Percentiles rank a stretch among this genome's conserved stretches.
These are phyloP conservation scores for Pouteria glomerata DNA, from an alignment of 148 eudicot species.

Conservation along the genomic window DNA sequence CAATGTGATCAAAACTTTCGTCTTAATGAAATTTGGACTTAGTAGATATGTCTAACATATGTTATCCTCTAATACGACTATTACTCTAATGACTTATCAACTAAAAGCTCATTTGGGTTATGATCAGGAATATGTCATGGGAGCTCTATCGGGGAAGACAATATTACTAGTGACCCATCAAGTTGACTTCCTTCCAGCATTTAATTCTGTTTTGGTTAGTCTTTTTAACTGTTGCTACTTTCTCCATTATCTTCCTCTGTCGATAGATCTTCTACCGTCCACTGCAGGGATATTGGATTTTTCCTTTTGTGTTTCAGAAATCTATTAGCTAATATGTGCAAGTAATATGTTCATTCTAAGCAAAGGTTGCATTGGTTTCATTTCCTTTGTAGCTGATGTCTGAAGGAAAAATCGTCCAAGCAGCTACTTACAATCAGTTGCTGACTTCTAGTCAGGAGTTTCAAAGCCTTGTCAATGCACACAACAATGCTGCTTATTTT, in stretches of 20 bases:
- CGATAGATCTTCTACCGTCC: not conserved
- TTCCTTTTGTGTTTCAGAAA: not conserved
- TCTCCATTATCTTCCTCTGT: not conserved
- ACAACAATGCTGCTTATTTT: constrained; percentile 12
- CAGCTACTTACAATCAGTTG: constrained; percentile 32
- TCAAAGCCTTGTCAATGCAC: constrained; percentile 34
- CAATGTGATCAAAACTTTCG: constrained; percentile 24
- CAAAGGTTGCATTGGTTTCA: not conserved
- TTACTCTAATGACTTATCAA: not conserved
- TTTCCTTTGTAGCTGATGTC: constrained; percentile 34
- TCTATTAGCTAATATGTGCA: not conserved
- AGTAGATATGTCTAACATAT: too few species aligned
- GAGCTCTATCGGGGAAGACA: constrained; percentile 43
- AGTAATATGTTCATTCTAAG: not conserved
- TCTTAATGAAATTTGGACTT: not conserved
- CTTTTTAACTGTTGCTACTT: not conserved
- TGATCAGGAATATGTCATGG: constrained; percentile 51
- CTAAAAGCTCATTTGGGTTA: not conserved
- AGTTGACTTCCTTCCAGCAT: constrained; percentile 58
- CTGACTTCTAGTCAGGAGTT: constrained; percentile 30
- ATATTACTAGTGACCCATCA: constrained; percentile 63
- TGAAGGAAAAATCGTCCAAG: constrained; percentile 36
- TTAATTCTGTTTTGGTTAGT: constrained; percentile 48
- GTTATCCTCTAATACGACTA: too few species aligned
- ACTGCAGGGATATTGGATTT: not conserved